Percentiles rank a stretch among this genome's conserved stretches.
phyloP scores from a whole-genome alignment of 1,284 basidiomycete species.

The Fomitiporia mediterranea region DNA sequence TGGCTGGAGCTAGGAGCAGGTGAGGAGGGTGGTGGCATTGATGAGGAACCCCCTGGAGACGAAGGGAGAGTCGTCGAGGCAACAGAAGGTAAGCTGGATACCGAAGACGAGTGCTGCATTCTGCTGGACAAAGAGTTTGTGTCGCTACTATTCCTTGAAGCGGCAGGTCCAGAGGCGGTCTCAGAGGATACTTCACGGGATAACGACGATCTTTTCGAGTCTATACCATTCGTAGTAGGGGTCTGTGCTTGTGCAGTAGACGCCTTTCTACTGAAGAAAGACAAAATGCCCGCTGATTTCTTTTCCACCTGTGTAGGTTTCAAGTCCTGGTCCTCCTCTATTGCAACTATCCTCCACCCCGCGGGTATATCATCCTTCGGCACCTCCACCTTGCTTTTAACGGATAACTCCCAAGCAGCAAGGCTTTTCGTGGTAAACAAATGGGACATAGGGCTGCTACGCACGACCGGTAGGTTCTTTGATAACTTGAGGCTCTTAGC shows the following conservation, averaged over 20 bases:
- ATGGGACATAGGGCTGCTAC: slow-evolving; percentile 57
- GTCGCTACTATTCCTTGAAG: slow-evolving; percentile 34
- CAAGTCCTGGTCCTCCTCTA: slow-evolving; percentile 41
- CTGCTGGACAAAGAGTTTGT: not conserved
- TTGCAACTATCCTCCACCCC: slow-evolving; percentile 61
- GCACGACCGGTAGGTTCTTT: slow-evolving; percentile 48
- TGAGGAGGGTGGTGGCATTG: not conserved
- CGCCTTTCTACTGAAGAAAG: slow-evolving; percentile 52
- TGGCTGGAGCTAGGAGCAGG: not conserved
- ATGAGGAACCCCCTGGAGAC: not conserved
- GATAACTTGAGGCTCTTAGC: slow-evolving; percentile 57
- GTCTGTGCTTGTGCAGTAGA: slow-evolving; percentile 18
- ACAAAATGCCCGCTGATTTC: slow-evolving; percentile 51
- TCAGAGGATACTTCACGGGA: not conserved
- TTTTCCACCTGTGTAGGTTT: slow-evolving; percentile 40
- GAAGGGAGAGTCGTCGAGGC: slow-evolving; percentile 1
- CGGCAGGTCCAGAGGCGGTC: slow-evolving; percentile 9
- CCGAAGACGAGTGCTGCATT: slow-evolving; percentile 10
- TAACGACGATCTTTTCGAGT: slow-evolving; percentile 9
- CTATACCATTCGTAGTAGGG: slow-evolving; percentile 3
- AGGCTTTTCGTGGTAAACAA: slow-evolving; percentile 65
- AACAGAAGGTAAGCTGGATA: slow-evolving; percentile 9
- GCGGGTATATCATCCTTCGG: slow-evolving; percentile 52
- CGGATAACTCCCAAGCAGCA: slow-evolving; percentile 63
- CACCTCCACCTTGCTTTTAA: slow-evolving; percentile 49